phyloP scores from a whole-genome alignment of 2,329 filamentous ascomycete species.

The Dryadomyces quercus-mongolicae region DNA sequence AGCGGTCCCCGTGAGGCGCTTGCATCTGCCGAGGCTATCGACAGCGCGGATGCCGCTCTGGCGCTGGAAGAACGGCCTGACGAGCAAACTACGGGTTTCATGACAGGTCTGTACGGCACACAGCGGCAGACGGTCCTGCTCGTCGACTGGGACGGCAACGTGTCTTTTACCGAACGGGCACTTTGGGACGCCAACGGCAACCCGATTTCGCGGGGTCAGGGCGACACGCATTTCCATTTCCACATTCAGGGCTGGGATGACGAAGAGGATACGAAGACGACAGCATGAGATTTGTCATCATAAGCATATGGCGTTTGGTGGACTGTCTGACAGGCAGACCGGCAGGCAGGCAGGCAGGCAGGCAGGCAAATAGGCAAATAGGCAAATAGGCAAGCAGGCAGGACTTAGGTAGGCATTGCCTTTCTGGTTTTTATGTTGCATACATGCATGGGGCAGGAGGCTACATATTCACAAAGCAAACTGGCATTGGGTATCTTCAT shows the following conservation, averaged over 20 bases:
- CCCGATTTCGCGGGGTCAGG: slow-evolving; percentile 37
- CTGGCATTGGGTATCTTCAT: background rate
- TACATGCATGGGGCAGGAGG: too few species aligned
- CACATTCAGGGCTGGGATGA: slow-evolving; percentile 41
- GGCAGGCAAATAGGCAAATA: background rate
- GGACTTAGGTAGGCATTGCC: background rate
- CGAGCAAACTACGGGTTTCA: slow-evolving; percentile 27
- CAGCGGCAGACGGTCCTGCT: slow-evolving; percentile 52
- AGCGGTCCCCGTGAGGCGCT: slow-evolving; percentile 19
- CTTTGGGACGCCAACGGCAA: slow-evolving; percentile 48
- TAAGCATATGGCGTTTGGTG: too few species aligned
- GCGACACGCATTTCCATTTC: slow-evolving; percentile 44
- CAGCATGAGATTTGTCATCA: too few species aligned
- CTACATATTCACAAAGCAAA: background rate
- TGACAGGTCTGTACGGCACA: slow-evolving; percentile 51
- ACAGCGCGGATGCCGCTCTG: slow-evolving; percentile 22
- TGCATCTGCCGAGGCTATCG: slow-evolving; percentile 23
- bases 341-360: too few species aligned
- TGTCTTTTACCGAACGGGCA: slow-evolving; percentile 46
- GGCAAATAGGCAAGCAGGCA: background rate
- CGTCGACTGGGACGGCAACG: slow-evolving; percentile 50
- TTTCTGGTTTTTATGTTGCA: background rate
- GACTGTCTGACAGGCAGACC: too few species aligned
- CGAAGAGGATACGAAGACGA: background rate
- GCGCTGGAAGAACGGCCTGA: slow-evolving; percentile 24